Conservation (phyloP, 2,329 filamentous ascomycete genomes). For the Geoglossum cookeanum region DNA sequence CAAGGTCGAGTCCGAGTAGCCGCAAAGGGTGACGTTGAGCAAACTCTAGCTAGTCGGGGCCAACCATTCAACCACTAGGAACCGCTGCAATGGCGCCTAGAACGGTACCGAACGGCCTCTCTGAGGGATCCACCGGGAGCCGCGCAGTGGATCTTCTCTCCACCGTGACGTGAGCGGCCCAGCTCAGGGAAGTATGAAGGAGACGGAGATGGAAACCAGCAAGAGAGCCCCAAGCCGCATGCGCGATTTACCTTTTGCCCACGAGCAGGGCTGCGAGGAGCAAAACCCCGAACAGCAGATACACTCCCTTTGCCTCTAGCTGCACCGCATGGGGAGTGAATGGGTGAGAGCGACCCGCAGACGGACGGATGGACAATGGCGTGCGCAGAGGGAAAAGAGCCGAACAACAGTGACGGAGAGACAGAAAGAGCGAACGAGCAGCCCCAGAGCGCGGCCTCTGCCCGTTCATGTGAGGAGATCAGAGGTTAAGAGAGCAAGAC, state of each 20-base stretch:
- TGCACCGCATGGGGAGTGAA: neutral
- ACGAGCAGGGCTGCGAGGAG: neutral
- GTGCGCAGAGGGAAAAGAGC: neutral
- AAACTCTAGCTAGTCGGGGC: neutral
- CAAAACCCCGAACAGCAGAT: neutral
- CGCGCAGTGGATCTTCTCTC: neutral
- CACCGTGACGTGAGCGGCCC: neutral
- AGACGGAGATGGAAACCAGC: neutral
- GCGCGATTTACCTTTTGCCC: neutral
- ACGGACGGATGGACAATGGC: neutral
- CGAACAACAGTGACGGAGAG: neutral
- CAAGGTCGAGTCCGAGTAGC: neutral
- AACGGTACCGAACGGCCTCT: neutral
- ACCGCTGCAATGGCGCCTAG: neutral
- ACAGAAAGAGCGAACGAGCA: neutral
- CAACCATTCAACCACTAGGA: neutral
- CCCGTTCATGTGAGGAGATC: neutral
- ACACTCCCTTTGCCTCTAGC: neutral
- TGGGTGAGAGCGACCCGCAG: neutral
- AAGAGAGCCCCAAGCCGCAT: neutral
- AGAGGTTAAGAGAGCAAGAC: neutral
- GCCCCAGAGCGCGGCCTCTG: neutral
- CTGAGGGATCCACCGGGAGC: neutral
- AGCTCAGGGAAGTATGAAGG: neutral
- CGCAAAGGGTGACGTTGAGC: neutral